Percentiles rank a stretch among this genome's conserved stretches.
phyloP scores from a whole-genome alignment of 768 basidiomycete species.

The Naematelia encephala region DNA sequence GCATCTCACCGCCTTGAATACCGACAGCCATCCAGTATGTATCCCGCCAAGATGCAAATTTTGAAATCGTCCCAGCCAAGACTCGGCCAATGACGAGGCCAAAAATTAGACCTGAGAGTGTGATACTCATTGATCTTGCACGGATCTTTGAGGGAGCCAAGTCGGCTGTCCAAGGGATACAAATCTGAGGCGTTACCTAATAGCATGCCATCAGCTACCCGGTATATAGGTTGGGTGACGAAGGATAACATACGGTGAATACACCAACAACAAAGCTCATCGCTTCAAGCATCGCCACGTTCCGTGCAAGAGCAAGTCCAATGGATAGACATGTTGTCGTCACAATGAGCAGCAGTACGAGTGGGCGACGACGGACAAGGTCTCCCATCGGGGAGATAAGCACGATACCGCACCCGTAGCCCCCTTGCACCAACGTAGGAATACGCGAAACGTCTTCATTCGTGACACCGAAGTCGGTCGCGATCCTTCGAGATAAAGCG shows the following conservation, averaged over 20 bases:
- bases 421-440: conserved; percentile 51
- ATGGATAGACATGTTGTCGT: conserved; percentile 63
- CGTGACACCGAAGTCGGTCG: conserved; percentile 35
- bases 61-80: conserved; percentile 58
- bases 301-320: conserved; percentile 65
- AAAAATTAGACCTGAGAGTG: conserved; percentile 44
- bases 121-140: conserved; percentile 70
- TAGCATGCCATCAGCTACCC: conserved; percentile 48
- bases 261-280: conserved; percentile 70
- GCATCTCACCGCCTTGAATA: conserved; percentile 55
- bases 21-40: conserved; percentile 77
- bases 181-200: conserved; percentile 55
- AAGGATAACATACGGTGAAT: conserved; percentile 56
- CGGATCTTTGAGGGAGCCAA: conserved; percentile 70
- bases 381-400: conserved; percentile 80
- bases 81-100: conserved; percentile 45
- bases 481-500: conserved; percentile 33
- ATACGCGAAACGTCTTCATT: conserved; percentile 44
- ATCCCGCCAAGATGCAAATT: conserved; percentile 68
- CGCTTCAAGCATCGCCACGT: conserved; percentile 61
- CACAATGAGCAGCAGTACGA: conserved; percentile 62
- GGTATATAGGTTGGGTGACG: background rate
- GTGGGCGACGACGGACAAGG: conserved; percentile 68
- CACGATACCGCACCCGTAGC: conserved; percentile 70
- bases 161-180: conserved; percentile 75